Conservation (phyloP, 257 asterid species). For the Penstemon barbatus region DNA sequence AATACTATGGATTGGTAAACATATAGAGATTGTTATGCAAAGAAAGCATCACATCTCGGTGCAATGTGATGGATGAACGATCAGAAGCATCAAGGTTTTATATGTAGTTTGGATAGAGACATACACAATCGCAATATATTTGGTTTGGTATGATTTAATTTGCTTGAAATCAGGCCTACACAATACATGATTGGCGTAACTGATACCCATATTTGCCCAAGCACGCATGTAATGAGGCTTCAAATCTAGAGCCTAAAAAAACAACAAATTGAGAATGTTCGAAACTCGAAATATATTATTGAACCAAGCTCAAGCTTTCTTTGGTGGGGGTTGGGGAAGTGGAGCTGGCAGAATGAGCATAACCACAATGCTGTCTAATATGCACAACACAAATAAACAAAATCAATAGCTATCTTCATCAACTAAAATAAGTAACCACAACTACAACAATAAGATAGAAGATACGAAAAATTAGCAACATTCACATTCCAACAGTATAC, state of each 20-base stretch:
- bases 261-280: slow-evolving; percentile 17
- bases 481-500: not conserved
- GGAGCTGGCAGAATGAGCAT: not conserved
- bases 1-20: slow-evolving; percentile 3
- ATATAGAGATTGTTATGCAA: not conserved
- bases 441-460: not conserved
- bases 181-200: slow-evolving; percentile 96
- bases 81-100: not conserved
- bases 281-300: slow-evolving; percentile 18
- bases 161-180: slow-evolving; percentile 8
- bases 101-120: not conserved
- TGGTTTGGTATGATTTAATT: not conserved
- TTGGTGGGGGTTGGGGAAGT: not conserved
- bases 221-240: slow-evolving; percentile 98
- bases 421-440: not conserved
- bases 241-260: slow-evolving; percentile 86
- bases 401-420: not conserved
- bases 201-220: slow-evolving; percentile 99
- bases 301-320: slow-evolving; percentile 6
- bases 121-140: not conserved
- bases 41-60: slow-evolving; percentile 8
- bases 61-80: not conserved
- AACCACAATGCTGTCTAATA: slow-evolving; percentile 3
- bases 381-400: not conserved
- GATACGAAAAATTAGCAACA: not conserved